Percentiles rank a stretch among this genome's conserved stretches.
These are phyloP conservation scores for Colletotrichum sp. DNA, from an alignment of 2,329 filamentous ascomycete species.

Conservation along the genomic window DNA sequence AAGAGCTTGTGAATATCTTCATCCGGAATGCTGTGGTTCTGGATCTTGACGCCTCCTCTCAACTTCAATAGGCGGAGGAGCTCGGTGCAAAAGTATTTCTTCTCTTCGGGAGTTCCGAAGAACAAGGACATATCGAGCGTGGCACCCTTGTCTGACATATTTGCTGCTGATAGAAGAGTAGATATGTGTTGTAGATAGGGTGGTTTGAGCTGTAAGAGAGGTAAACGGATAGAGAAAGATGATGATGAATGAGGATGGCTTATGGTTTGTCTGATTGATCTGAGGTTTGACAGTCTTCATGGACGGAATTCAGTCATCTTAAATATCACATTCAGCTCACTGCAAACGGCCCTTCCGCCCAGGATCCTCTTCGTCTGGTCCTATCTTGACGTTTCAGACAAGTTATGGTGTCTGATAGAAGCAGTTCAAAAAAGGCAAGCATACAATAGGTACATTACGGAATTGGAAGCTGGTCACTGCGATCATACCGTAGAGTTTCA, in stretches of 20 bases:
- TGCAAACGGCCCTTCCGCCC: background rate
- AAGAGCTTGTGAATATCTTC: constrained; percentile 27
- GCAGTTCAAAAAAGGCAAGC: background rate
- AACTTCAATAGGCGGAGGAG: constrained; percentile 26
- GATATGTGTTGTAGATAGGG: background rate
- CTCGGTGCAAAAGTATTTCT: constrained; percentile 26
- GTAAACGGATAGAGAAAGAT: no score
- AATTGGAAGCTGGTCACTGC: background rate
- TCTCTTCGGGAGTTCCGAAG: constrained; percentile 28
- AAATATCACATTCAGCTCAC: background rate
- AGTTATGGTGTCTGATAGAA: background rate
- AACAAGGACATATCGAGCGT: constrained; percentile 33
- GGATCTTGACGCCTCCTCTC: constrained; percentile 24
- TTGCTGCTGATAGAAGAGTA: background rate
- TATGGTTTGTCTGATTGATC: background rate
- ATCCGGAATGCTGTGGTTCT: constrained; percentile 29
- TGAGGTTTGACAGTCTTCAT: background rate
- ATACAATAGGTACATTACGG: background rate
- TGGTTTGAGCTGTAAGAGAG: rapidly evolving
- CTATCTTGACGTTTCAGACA: background rate
- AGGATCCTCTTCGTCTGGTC: background rate
- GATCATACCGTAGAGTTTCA: background rate
- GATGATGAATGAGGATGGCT: background rate
- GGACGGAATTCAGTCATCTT: background rate
- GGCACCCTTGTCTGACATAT: background rate